Percentiles rank a stretch among this genome's conserved stretches.
Conservation (phyloP, 805 yeast species). For the Lipomyces japonicus region DNA sequence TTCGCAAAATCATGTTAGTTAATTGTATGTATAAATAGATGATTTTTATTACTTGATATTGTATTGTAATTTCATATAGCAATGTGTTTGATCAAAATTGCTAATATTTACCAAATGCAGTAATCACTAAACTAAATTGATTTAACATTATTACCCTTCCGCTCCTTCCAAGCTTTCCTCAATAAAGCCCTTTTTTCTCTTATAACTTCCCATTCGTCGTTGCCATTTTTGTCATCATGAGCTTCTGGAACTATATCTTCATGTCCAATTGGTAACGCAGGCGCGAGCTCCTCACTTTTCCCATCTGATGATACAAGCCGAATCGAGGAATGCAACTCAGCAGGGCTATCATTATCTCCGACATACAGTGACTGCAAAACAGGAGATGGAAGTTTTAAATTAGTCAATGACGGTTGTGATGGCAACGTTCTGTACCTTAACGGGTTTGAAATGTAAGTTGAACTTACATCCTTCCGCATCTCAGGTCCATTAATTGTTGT, state of each 20-base stretch:
- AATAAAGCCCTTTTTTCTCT: constrained; percentile 4
- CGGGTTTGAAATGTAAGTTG: constrained; percentile 4
- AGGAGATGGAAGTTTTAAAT: background rate
- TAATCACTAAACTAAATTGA: too few relatives aligned
- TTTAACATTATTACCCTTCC: background rate
- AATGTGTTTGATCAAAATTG: too few relatives aligned
- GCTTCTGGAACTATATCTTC: background rate
- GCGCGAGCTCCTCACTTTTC: background rate
- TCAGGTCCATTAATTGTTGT: background rate
- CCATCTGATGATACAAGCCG: background rate
- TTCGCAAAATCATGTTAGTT: too few relatives aligned
- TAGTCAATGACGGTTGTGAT: constrained; percentile 8
- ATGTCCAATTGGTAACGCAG: background rate
- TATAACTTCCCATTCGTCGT: constrained; percentile 8
- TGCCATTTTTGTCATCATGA: too few relatives aligned
- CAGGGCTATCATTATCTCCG: background rate
- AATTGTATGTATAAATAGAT: too few relatives aligned
- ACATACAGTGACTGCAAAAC: background rate
- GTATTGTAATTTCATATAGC: too few relatives aligned
- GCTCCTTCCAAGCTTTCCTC: constrained; percentile 12
- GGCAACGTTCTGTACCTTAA: constrained; percentile 17
- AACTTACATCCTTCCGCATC: background rate
- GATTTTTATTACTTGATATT: too few relatives aligned
- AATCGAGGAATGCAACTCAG: background rate
- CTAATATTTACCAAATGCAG: too few relatives aligned